phyloP scores from a whole-genome alignment of 2,329 filamentous ascomycete genomes.

The Chrysoporthe austroafricana region DNA sequence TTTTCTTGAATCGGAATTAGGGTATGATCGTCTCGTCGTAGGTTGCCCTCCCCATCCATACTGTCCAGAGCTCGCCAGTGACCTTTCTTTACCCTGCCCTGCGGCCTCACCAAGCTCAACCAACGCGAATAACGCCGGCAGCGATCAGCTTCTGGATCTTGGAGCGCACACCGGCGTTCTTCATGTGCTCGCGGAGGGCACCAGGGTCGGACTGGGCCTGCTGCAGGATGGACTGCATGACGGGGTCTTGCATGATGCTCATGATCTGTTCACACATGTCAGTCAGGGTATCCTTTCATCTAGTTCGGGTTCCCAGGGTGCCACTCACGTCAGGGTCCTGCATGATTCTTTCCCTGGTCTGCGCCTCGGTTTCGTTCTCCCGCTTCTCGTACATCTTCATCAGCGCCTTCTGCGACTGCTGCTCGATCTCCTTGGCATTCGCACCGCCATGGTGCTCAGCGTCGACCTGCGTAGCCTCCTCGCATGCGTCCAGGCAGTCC shows the following conservation, averaged over 20 bases:
- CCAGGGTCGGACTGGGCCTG: conserved; percentile 93
- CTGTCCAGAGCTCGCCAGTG: not conserved
- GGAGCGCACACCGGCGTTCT: conserved; percentile 79
- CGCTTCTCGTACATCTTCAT: conserved; percentile 86
- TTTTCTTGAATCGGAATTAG: conserved; percentile 10
- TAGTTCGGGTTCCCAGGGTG: too few relatives aligned
- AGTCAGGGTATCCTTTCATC: not conserved
- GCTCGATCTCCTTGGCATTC: conserved; percentile 88
- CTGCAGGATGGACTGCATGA: conserved; percentile 97
- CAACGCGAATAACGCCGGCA: conserved; percentile 86
- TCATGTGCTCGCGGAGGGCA: conserved; percentile 96
- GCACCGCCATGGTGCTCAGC: conserved; percentile 68
- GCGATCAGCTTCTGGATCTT: conserved; percentile 96
- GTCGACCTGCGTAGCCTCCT: conserved; percentile 79
- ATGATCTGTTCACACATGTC: conserved; percentile 64
- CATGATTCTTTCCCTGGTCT: conserved; percentile 89
- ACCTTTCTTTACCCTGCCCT: not conserved
- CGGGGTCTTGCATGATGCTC: conserved; percentile 87
- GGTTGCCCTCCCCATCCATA: not conserved
- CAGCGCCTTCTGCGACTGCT: conserved; percentile 91
- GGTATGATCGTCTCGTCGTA: conserved; percentile 28
- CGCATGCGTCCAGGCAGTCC: conserved; percentile 88
- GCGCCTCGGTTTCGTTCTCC: conserved; percentile 93
- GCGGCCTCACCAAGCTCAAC: conserved; percentile 37
- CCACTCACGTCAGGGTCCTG: conserved; percentile 82